Conservation (phyloP, 257 asterid genomes). For the Ocimum tenuiflorum region DNA sequence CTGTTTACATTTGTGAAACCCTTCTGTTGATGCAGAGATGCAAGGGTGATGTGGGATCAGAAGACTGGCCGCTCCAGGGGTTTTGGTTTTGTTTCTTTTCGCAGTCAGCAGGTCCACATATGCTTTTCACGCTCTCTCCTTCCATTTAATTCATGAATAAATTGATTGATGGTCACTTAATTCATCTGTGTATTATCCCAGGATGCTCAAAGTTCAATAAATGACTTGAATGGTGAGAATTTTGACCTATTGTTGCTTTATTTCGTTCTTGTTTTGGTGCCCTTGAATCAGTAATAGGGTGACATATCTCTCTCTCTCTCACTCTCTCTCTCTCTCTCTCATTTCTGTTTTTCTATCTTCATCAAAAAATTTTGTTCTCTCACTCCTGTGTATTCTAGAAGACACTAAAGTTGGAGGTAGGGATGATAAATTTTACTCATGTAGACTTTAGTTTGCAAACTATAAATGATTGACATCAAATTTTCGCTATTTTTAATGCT, state of each 20-base stretch:
- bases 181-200: slow-evolving; percentile 23
- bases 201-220: slow-evolving; percentile 84
- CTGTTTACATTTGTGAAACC: background rate
- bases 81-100: slow-evolving; percentile 83
- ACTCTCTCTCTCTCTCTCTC: background rate
- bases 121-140: background rate
- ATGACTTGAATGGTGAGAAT: slow-evolving; percentile 65
- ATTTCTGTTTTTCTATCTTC: background rate
- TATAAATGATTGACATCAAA: background rate
- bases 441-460: background rate
- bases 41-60: slow-evolving; percentile 97
- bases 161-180: background rate
- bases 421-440: background rate
- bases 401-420: background rate
- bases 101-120: slow-evolving; percentile 61
- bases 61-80: slow-evolving; percentile 94
- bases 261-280: background rate
- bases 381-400: background rate
- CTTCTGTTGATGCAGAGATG: slow-evolving; percentile 52
- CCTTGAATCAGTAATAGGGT: background rate
- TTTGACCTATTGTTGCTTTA: background rate
- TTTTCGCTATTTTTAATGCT: background rate
- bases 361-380: background rate
- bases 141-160: background rate
- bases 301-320: background rate